Percentiles rank a stretch among this genome's conserved stretches.
phyloP scores from a whole-genome alignment of 106 monocot genomes.

The Hemerocallis citrina region DNA sequence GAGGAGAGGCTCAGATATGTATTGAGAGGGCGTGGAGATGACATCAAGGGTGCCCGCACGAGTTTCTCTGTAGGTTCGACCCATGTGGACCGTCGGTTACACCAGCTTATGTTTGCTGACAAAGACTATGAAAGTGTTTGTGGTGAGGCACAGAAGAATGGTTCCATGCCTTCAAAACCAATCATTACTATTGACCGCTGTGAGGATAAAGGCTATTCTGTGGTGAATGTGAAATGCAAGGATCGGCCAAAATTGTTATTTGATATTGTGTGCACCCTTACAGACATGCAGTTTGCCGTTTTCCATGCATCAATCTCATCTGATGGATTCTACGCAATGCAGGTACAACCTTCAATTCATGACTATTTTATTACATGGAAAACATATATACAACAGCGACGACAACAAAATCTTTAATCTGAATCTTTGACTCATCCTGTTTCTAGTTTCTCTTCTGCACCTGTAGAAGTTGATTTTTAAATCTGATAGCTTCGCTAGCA shows the following conservation, averaged over 20 bases:
- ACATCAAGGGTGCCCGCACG: constrained; percentile 34
- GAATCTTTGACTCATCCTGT: no score
- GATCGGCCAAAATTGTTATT: constrained; percentile 80
- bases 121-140: constrained; percentile 45
- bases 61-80: constrained; percentile 49
- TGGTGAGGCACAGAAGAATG: constrained; percentile 12
- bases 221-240: constrained; percentile 75
- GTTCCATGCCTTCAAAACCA: constrained; percentile 24
- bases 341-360: constrained; percentile 56
- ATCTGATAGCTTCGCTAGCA: no score
- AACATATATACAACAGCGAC: no score
- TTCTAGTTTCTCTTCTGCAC: no score
- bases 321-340: constrained; percentile 52
- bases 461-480: no score
- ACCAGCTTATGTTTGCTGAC: constrained; percentile 87
- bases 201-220: constrained; percentile 81
- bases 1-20: constrained; percentile 60
- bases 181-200: constrained; percentile 66
- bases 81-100: constrained; percentile 79
- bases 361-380: no score
- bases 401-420: no score
- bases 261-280: constrained; percentile 89
- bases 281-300: constrained; percentile 88
- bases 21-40: constrained; percentile 37
- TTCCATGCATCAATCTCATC: constrained; percentile 90